phyloP scores from a whole-genome alignment of 2,329 filamentous ascomycete genomes.

The Fusarium marasasianum region DNA sequence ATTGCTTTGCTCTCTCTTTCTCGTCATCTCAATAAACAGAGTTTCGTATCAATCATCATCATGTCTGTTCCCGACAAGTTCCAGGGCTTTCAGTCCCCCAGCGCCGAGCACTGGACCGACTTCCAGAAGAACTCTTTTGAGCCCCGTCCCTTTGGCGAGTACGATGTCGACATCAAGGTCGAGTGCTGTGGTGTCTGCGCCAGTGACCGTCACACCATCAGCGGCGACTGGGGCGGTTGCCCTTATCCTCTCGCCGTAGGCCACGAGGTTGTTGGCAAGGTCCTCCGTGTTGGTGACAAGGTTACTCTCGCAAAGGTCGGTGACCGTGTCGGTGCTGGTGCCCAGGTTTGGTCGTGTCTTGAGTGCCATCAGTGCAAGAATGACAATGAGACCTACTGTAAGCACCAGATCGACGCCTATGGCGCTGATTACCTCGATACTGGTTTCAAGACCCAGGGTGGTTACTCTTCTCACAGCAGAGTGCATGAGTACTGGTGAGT shows the following conservation, averaged over 20 bases:
- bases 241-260: conserved; percentile 73
- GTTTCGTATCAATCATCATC: background rate
- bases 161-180: conserved; percentile 89
- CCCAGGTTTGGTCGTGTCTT: conserved; percentile 65
- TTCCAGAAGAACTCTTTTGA: conserved; percentile 79
- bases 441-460: conserved; percentile 69
- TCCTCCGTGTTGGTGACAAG: conserved; percentile 69
- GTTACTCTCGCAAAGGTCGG: conserved; percentile 61
- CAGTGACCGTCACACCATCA: conserved; percentile 76
- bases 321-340: conserved; percentile 67
- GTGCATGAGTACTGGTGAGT: conserved; percentile 56
- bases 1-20: conserved; percentile 4
- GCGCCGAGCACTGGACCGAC: conserved; percentile 63
- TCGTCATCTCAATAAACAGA: background rate
- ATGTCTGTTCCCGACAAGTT: conserved; percentile 69
- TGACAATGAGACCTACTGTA: conserved; percentile 55
- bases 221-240: conserved; percentile 72
- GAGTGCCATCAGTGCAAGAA: conserved; percentile 53
- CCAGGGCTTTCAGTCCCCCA: conserved; percentile 68
- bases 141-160: conserved; percentile 86
- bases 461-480: conserved; percentile 53
- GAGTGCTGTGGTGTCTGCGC: conserved; percentile 82
- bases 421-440: conserved; percentile 59
- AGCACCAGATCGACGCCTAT: conserved; percentile 58
- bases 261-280: conserved; percentile 77